phyloP scores from a whole-genome alignment of 148 eudicot genomes.

The Rhododendron williamsianum region DNA sequence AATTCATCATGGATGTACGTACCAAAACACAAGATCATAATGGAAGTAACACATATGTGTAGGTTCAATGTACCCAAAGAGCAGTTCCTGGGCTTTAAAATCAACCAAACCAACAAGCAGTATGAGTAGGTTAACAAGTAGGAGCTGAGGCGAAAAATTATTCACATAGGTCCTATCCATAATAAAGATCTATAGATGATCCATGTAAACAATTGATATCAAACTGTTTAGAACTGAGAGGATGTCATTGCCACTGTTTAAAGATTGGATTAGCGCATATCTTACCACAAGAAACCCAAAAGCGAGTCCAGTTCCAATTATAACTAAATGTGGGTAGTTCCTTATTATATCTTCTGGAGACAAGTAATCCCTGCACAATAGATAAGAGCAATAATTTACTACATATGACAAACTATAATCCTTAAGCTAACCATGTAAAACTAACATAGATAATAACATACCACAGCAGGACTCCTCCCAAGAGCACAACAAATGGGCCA shows the following conservation, averaged over 20 bases:
- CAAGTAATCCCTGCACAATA: slow-evolving; percentile 67
- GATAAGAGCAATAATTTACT: not conserved
- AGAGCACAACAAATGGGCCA: slow-evolving; percentile 69
- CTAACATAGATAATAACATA: slow-evolving; percentile 20
- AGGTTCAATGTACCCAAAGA: not conserved
- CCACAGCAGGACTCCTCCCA: slow-evolving; percentile 79
- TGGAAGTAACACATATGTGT: not conserved
- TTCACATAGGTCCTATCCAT: not conserved
- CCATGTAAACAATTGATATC: not conserved
- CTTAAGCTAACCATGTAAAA: slow-evolving; percentile 10
- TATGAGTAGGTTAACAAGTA: not conserved
- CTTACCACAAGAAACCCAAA: slow-evolving; percentile 97
- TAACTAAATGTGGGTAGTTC: slow-evolving; percentile 71
- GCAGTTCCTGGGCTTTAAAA: not conserved
- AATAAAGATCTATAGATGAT: not conserved
- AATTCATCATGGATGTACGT: not conserved
- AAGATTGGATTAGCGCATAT: not conserved
- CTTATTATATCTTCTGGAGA: slow-evolving; percentile 63
- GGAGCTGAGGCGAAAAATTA: not conserved
- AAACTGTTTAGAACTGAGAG: not conserved
- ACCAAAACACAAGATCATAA: not conserved
- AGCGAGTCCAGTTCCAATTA: slow-evolving; percentile 84
- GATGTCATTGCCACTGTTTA: not conserved
- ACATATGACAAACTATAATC: not conserved
- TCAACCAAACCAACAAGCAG: not conserved